Evolutionary conservation across 1,139 yeast genomes (phyloP).

Genomic region (Petasospora fabianii): DNA sequence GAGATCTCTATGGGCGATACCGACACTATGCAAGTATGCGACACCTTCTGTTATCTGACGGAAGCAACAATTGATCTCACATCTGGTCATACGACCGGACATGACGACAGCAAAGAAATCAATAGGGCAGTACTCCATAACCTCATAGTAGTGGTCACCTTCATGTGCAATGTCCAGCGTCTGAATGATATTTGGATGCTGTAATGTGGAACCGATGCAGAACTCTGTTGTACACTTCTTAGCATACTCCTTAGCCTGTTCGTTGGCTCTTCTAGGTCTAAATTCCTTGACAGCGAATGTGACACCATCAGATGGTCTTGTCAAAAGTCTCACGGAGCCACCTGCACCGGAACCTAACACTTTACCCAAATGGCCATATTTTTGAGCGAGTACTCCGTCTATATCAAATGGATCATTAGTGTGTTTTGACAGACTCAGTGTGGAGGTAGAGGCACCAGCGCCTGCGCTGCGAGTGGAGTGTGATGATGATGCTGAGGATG

Average conservation of each 20-base stretch:
- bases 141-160: constrained; percentile 81
- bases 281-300: constrained; percentile 97
- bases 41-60: constrained; percentile 86
- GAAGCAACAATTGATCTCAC: constrained; percentile 85
- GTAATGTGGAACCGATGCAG: constrained; percentile 93
- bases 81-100: constrained; percentile 88
- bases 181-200: constrained; percentile 90
- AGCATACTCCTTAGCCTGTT: constrained; percentile 83
- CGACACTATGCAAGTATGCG: constrained; percentile 77
- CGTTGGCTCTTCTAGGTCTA: constrained; percentile 79
- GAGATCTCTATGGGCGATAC: constrained; percentile 92
- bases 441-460: constrained; percentile 15
- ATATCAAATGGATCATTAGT: constrained; percentile 39
- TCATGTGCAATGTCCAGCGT: constrained; percentile 91
- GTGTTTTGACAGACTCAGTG: constrained; percentile 4
- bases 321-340: constrained; percentile 86
- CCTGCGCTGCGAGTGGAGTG: too few species aligned
- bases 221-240: constrained; percentile 96
- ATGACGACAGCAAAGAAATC: constrained; percentile 97
- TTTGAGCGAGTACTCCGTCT: constrained; percentile 68
- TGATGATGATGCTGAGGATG: constrained; percentile 8
- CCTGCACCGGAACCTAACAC: constrained; percentile 97
- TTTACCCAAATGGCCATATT: constrained; percentile 87
- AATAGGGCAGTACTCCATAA: constrained; percentile 96
- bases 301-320: constrained; percentile 73